Percentiles rank a stretch among this genome's conserved stretches.
Conservation (phyloP, 768 basidiomycete genomes). For the Leccinum longicurvipes region DNA sequence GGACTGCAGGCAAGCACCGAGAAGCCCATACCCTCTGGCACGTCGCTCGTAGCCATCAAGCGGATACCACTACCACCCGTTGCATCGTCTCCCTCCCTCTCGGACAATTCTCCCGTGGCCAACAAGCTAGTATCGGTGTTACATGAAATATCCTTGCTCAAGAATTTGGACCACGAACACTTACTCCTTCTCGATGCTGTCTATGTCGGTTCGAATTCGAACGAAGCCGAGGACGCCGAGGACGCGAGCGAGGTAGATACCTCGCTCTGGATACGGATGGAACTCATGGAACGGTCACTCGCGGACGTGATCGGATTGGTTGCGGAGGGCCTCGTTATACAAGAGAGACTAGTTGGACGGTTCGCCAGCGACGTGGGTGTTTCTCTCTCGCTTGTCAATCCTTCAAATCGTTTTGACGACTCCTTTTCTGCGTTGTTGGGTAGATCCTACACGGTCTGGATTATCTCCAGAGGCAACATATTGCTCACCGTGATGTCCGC, state of each 20-base stretch:
- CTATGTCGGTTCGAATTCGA: constrained; percentile 52
- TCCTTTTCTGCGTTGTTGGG: background rate
- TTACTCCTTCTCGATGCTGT: constrained; percentile 65
- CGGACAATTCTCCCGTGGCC: constrained; percentile 37
- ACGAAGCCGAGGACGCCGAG: constrained; percentile 29
- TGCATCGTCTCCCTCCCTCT: constrained; percentile 16
- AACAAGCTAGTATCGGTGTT: constrained; percentile 63
- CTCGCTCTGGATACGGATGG: constrained; percentile 84
- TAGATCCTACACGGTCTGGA: constrained; percentile 66
- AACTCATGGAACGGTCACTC: constrained; percentile 84
- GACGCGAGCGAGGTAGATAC: constrained; percentile 37
- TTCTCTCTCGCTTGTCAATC: background rate
- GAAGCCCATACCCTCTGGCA: constrained; percentile 24
- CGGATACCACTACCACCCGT: constrained; percentile 55
- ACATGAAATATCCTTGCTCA: constrained; percentile 60
- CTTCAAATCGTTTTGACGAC: background rate
- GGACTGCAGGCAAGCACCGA: constrained; percentile 7
- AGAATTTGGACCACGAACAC: constrained; percentile 55
- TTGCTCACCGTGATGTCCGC: constrained; percentile 82
- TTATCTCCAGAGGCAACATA: constrained; percentile 59
- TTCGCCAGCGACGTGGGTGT: constrained; percentile 73
- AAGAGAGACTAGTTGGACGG: constrained; percentile 67
- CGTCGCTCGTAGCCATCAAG: constrained; percentile 72
- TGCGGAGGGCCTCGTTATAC: constrained; percentile 56
- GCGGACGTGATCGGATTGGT: constrained; percentile 74